Percentiles rank a stretch among this genome's conserved stretches.
Conservation (phyloP, 148 eudicot species). For the Drosera capensis region DNA sequence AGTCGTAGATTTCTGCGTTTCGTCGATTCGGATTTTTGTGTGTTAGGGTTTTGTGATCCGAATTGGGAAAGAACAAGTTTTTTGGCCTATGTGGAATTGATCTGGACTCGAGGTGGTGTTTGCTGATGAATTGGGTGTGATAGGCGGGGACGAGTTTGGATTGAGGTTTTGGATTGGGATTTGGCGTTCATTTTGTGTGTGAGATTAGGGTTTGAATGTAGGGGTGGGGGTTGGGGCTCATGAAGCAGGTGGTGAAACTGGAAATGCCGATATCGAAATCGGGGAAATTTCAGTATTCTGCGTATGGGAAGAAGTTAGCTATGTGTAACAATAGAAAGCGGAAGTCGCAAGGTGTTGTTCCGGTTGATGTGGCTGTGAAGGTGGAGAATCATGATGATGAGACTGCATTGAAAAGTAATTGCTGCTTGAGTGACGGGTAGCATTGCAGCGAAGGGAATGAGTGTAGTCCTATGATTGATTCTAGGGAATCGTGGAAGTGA, state of each 20-base stretch:
- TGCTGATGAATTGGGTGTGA: too few species aligned
- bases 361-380: slow-evolving; percentile 7
- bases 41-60: too few species aligned
- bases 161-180: too few species aligned
- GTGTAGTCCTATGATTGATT: slow-evolving; percentile 12
- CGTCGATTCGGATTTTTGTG: too few species aligned
- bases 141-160: too few species aligned
- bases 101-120: too few species aligned
- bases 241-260: slow-evolving; percentile 11
- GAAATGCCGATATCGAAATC: slow-evolving; percentile 28
- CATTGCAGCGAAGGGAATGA: slow-evolving; percentile 19
- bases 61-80: too few species aligned
- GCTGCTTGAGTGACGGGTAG: slow-evolving; percentile 19
- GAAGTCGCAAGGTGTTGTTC: slow-evolving; percentile 10
- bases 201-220: slow-evolving; percentile 4
- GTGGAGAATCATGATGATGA: slow-evolving; percentile 10
- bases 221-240: slow-evolving; percentile 13
- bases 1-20: too few species aligned
- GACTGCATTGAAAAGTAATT: slow-evolving; percentile 8
- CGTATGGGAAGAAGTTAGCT: slow-evolving; percentile 12
- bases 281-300: slow-evolving; percentile 16
- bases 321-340: slow-evolving; percentile 19
- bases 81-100: too few species aligned
- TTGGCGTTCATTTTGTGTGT: slow-evolving; percentile 12
- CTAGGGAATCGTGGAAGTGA: slow-evolving; percentile 1